Evolutionary conservation across 2,329 filamentous ascomycete genomes (phyloP).

Genomic region (Tolypocladium pustulatum): DNA sequence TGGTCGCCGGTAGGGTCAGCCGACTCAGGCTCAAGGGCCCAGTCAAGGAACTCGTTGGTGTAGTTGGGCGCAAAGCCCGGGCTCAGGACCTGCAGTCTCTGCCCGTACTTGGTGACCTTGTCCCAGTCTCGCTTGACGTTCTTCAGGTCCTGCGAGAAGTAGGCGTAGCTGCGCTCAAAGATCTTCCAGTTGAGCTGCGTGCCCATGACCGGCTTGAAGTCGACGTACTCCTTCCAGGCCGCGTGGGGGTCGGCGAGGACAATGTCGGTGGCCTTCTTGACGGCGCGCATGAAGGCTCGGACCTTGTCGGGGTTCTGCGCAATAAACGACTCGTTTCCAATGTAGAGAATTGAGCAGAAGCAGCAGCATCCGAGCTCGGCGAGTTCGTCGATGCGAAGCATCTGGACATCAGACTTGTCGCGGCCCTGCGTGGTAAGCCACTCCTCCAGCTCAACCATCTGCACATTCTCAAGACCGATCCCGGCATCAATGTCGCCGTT

Average conservation of each 20-base stretch:
- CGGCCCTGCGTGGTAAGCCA: slow-evolving; percentile 58
- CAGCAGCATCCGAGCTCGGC: slow-evolving; percentile 74
- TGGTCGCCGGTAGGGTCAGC: slow-evolving; percentile 61
- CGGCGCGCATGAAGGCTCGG: slow-evolving; percentile 56
- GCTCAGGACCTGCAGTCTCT: slow-evolving; percentile 59
- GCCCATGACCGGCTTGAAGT: slow-evolving; percentile 62
- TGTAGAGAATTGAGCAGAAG: slow-evolving; percentile 75
- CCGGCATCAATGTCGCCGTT: slow-evolving; percentile 63
- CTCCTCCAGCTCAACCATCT: slow-evolving; percentile 74
- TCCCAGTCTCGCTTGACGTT: slow-evolving; percentile 66
- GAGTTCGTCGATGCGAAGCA: slow-evolving; percentile 73
- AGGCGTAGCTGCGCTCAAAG: slow-evolving; percentile 68
- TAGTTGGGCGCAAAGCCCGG: slow-evolving; percentile 59
- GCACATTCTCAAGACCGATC: slow-evolving; percentile 69
- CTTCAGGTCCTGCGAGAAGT: slow-evolving; percentile 65
- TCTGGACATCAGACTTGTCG: slow-evolving; percentile 58
- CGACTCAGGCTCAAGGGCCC: slow-evolving; percentile 55
- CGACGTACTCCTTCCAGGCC: slow-evolving; percentile 60
- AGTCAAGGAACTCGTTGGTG: slow-evolving; percentile 60
- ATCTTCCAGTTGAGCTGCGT: slow-evolving; percentile 64
- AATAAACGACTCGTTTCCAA: slow-evolving; percentile 64
- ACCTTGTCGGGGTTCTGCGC: slow-evolving; percentile 56
- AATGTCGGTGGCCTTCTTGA: slow-evolving; percentile 65
- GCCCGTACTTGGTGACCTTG: slow-evolving; percentile 69
- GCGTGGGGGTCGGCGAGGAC: slow-evolving; percentile 52